Base-by-base conservation (phyloP, 192 early-diverging fungal species). In the Dissophora globulifera region DNA sequence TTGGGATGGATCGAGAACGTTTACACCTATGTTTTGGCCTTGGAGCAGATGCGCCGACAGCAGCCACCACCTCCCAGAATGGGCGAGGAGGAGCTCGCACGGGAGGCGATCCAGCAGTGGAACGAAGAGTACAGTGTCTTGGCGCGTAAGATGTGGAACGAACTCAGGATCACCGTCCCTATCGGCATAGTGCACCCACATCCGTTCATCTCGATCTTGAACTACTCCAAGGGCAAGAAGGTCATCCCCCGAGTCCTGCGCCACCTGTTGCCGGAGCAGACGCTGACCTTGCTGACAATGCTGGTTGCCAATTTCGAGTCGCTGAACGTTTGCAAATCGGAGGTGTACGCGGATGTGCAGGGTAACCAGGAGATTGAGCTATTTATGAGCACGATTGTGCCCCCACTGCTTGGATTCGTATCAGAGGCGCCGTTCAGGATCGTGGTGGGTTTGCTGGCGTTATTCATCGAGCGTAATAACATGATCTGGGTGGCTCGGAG, bases 401-500 rank as follows among this genome's bases (percentile, higher is more conserved):
- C 97, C 10, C 88, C 92, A 9, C 69, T 96, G 11, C 86, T 95
- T 22, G 83, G 82, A 8, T 89, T 96, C 54, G 78, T 98, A 26
- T 82, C 91, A 1, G 96, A 98, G 49, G 86, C 94, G 0, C 92
- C 94, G 17, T 79, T 98, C 54, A 86, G 87, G 47, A 89, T 94
- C 26, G 86, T 99, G 15, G 93, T 92, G 57, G 88, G 88, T 3
- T 83, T 93, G 43, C 85, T 96, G 83, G 85, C 86, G 16, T 81
- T 95, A 47, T 87, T 98, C 38, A 86, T 99, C 68, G 92, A 95
- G 61, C 88, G 95, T 30, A 96, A 97, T 82, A 93, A 93, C 59
- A 84, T 97, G 59, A 78, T 89, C 6, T 94, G 91, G 90, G 84
- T 99, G 8, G 91, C 88, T 12, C 92, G 89, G 61, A 93, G 87